Percentiles rank a stretch among this genome's conserved stretches.
Evolutionary conservation across 2,329 filamentous ascomycete genomes (phyloP).

Genomic region (Colletotrichum brevisporum): DNA sequence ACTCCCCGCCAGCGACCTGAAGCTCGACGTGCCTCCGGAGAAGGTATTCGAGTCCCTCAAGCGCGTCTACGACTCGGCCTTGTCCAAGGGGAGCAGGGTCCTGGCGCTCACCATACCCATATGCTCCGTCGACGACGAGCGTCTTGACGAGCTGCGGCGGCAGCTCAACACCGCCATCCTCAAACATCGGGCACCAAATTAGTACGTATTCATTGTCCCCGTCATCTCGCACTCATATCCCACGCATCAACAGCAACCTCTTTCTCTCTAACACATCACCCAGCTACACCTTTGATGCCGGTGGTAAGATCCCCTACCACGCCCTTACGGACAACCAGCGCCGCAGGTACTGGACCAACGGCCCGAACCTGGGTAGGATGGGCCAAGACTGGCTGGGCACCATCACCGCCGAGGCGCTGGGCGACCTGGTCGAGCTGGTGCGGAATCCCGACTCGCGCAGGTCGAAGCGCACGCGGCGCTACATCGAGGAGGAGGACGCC

Average conservation of each 20-base stretch:
- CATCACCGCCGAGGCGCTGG: conserved; percentile 66
- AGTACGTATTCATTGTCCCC: conserved; percentile 58
- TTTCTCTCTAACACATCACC: too few relatives aligned
- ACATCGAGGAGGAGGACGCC: conserved; percentile 57
- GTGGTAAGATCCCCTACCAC: conserved; percentile 65
- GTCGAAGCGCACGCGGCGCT: conserved; percentile 46
- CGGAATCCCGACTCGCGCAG: conserved; percentile 40
- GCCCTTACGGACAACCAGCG: conserved; percentile 61
- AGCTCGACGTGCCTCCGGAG: conserved; percentile 51
- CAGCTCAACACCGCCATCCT: conserved; percentile 69
- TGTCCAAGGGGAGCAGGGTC: conserved; percentile 66
- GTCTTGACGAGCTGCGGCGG: conserved; percentile 53
- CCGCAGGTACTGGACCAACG: conserved; percentile 71
- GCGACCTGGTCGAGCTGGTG: conserved; percentile 54
- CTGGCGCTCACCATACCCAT: conserved; percentile 76
- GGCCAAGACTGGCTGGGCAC: conserved; percentile 76
- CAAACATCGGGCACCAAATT: conserved; percentile 61
- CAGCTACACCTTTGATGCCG: conserved; percentile 69
- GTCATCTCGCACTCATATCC: background rate
- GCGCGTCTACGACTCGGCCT: conserved; percentile 64
- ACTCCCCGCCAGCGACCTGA: conserved; percentile 62
- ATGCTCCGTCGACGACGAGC: conserved; percentile 49
- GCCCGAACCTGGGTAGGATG: conserved; percentile 65
- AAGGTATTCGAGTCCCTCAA: conserved; percentile 65
- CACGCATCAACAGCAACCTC: background rate